These are phyloP conservation scores for Wickerhamomyces sydowiorum DNA, from an alignment of 805 yeast genomes.

Conservation along the genomic window DNA sequence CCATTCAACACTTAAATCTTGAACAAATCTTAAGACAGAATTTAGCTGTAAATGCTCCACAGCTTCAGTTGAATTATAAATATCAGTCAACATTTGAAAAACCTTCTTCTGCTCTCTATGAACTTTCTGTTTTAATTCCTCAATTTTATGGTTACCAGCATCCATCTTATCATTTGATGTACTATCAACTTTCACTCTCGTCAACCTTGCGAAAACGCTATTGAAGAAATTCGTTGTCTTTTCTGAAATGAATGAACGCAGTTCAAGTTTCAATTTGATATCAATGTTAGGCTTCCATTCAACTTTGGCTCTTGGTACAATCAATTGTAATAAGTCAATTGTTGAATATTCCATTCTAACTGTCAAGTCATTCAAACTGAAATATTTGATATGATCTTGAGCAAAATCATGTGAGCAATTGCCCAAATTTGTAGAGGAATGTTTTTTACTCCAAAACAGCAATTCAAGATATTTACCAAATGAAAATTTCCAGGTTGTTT, in stretches of 20 bases:
- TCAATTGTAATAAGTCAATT: conserved; percentile 73
- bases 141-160: conserved; percentile 57
- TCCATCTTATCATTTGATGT: conserved; percentile 66
- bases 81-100: conserved; percentile 36
- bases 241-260: conserved; percentile 45
- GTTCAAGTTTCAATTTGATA: conserved; percentile 60
- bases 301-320: conserved; percentile 67
- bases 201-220: conserved; percentile 64
- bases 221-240: conserved; percentile 60
- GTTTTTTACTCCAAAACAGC: conserved; percentile 64
- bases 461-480: conserved; percentile 91
- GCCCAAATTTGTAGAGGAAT: conserved; percentile 51
- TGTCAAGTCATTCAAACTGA: conserved; percentile 73
- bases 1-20: conserved; percentile 83
- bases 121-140: conserved; percentile 49
- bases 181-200: conserved; percentile 69
- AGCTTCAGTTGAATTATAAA: conserved; percentile 51
- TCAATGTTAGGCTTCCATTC: conserved; percentile 70
- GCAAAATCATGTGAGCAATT: conserved; percentile 78
- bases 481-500: conserved; percentile 83
- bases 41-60: conserved; percentile 70
- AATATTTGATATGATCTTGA: conserved; percentile 76
- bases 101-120: conserved; percentile 45
- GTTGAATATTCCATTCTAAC: conserved; percentile 73
- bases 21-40: conserved; percentile 60